A percentile compares a stretch with the other conserved stretches of the same genome.
Evolutionary conservation across 129 eudicot species (phyloP).

Genomic region (Flaveria linearis): DNA sequence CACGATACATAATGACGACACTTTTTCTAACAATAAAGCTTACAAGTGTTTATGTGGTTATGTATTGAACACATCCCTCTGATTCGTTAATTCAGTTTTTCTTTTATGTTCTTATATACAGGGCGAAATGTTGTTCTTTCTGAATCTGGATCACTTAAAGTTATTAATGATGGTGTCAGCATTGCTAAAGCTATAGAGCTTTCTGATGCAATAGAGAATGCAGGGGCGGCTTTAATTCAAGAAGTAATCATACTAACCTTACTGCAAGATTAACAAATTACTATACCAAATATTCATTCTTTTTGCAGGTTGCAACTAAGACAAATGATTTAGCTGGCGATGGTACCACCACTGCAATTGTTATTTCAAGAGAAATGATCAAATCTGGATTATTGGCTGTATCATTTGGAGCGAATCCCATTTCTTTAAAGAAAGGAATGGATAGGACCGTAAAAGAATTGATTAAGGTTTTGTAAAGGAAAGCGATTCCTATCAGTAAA

Average conservation of each 20-base stretch:
- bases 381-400: constrained; percentile 78
- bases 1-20: not conserved
- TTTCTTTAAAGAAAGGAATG: constrained; percentile 82
- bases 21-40: not conserved
- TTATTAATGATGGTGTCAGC: constrained; percentile 90
- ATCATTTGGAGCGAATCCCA: constrained; percentile 82
- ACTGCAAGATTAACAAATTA: not conserved
- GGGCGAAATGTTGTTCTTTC: constrained; percentile 90
- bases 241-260: constrained; percentile 49
- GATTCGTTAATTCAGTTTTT: not conserved
- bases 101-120: constrained; percentile 33
- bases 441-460: constrained; percentile 70
- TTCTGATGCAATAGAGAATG: constrained; percentile 80
- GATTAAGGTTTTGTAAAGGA: constrained; percentile 56
- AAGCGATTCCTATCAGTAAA: constrained; percentile 61
- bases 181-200: constrained; percentile 91
- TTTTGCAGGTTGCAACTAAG: constrained; percentile 81
- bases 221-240: constrained; percentile 75
- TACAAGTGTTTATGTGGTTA: not conserved
- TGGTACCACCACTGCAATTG: constrained; percentile 93
- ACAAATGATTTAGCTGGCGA: constrained; percentile 86
- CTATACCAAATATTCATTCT: not conserved
- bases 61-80: not conserved
- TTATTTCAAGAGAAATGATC: constrained; percentile 90
- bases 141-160: constrained; percentile 67